Conservation (phyloP, 164 flowering plant genomes). For the Santalum album region DNA sequence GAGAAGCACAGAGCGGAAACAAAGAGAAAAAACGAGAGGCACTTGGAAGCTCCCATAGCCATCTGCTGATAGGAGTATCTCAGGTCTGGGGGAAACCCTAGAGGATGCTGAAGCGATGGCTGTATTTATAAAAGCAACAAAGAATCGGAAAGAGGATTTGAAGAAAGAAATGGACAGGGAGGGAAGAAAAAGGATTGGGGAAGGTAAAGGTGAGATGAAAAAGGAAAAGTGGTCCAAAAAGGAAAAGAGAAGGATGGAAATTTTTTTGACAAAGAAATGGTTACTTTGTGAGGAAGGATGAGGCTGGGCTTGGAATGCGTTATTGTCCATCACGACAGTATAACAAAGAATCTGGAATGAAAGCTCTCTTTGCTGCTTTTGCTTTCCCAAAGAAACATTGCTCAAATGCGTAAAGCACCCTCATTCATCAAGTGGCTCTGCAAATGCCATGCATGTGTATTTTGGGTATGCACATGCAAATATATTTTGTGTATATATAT, state of each 20-base stretch:
- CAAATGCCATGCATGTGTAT: too few relatives aligned
- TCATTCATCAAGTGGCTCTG: too few relatives aligned
- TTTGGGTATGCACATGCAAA: too few relatives aligned
- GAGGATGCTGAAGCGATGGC: too few relatives aligned
- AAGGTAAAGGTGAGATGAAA: not conserved
- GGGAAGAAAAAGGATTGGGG: not conserved
- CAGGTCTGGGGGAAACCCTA: too few relatives aligned
- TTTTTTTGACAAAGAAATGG: not conserved
- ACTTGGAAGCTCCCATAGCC: constrained; percentile 23
- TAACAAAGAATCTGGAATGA: too few relatives aligned
- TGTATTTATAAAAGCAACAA: too few relatives aligned
- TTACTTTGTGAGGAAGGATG: not conserved
- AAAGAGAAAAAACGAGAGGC: constrained; percentile 23
- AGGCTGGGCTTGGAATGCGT: too few relatives aligned
- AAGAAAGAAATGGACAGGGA: not conserved
- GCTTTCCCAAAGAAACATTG: constrained; percentile 6
- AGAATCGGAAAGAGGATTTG: not conserved
- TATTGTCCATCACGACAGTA: not conserved
- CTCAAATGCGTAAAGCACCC: too few relatives aligned
- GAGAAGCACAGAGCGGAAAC: constrained; percentile 26
- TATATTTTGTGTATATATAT: too few relatives aligned
- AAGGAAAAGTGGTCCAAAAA: not conserved
- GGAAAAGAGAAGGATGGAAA: not conserved
- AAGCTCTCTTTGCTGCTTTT: constrained; percentile 15
- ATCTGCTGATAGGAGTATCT: constrained; percentile 13